Evolutionary conservation across 2,329 filamentous ascomycete species (phyloP).

Genomic region (Fusarium sp.): DNA sequence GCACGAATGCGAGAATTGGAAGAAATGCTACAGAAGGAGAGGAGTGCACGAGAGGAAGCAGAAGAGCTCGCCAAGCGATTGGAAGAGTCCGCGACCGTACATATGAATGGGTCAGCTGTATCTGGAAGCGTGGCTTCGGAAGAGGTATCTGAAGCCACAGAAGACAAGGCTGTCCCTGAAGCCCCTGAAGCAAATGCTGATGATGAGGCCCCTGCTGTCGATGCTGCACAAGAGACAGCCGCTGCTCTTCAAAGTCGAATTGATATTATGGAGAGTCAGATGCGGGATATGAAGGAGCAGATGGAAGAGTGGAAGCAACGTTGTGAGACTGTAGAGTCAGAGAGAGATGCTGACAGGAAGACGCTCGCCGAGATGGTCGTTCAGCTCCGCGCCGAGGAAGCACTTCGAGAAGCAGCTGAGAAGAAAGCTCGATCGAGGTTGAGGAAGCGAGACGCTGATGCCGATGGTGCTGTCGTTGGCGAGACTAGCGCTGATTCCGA

Average conservation of each 20-base stretch:
- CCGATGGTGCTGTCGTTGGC: conserved; percentile 29
- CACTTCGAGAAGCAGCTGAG: conserved; percentile 55
- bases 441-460: conserved; percentile 42
- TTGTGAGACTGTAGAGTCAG: conserved; percentile 82
- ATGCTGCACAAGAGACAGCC: conserved; percentile 50
- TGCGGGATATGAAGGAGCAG: conserved; percentile 81
- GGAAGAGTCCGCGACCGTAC: conserved; percentile 59
- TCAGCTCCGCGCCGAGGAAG: conserved; percentile 76
- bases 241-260: conserved; percentile 69
- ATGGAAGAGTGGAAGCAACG: conserved; percentile 80
- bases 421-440: conserved; percentile 53
- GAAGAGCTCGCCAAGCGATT: conserved; percentile 82
- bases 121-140: conserved; percentile 32
- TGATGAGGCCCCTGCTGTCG: conserved; percentile 46
- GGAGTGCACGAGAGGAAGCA: conserved; percentile 81
- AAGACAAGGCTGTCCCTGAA: conserved; percentile 30
- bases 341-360: conserved; percentile 75
- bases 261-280: conserved; percentile 79
- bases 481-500: conserved; percentile 29
- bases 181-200: conserved; percentile 43
- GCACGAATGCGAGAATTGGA: conserved; percentile 84
- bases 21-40: conserved; percentile 75
- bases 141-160: conserved; percentile 19
- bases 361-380: conserved; percentile 88
- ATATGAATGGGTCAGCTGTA: conserved; percentile 43